These are phyloP conservation scores for Penicillium polonicum DNA, from an alignment of 2,329 filamentous ascomycete species.

Conservation along the genomic window DNA sequence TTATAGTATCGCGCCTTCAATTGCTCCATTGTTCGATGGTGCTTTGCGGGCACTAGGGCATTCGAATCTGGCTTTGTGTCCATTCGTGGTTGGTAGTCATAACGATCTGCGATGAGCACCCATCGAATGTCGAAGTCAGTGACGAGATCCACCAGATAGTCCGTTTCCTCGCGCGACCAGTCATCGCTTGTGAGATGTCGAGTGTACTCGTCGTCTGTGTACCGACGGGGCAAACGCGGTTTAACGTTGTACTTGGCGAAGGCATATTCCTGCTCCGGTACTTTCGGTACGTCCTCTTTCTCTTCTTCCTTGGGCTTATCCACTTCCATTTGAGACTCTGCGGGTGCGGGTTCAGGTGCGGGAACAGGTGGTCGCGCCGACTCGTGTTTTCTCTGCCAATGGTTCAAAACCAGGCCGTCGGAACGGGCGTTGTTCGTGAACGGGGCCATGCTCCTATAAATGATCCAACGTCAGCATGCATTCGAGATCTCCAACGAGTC, in stretches of 20 bases:
- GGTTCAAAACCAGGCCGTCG: conserved; percentile 69
- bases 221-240: conserved; percentile 69
- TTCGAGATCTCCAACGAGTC: conserved; percentile 55
- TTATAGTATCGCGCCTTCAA: conserved; percentile 89
- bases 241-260: conserved; percentile 89
- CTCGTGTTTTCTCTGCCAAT: conserved; percentile 72
- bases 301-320: conserved; percentile 41
- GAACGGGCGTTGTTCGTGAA: conserved; percentile 77
- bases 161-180: conserved; percentile 92
- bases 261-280: conserved; percentile 49
- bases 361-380: conserved; percentile 33
- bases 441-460: conserved; percentile 64
- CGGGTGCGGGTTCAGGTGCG: conserved; percentile 25
- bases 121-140: conserved; percentile 83
- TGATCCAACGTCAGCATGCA: conserved; percentile 15
- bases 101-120: conserved; percentile 89
- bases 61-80: conserved; percentile 31
- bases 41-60: conserved; percentile 40
- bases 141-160: conserved; percentile 77
- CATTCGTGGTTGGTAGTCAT: conserved; percentile 60
- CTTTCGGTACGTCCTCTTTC: conserved; percentile 32
- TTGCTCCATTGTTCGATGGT: conserved; percentile 75
- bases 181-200: conserved; percentile 69
- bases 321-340: conserved; percentile 39
- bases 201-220: conserved; percentile 84